Evolutionary conservation across 768 basidiomycete species (phyloP), one percentile per base, ranked within the genome.

Genomic region (Trametes meyenii): DNA sequence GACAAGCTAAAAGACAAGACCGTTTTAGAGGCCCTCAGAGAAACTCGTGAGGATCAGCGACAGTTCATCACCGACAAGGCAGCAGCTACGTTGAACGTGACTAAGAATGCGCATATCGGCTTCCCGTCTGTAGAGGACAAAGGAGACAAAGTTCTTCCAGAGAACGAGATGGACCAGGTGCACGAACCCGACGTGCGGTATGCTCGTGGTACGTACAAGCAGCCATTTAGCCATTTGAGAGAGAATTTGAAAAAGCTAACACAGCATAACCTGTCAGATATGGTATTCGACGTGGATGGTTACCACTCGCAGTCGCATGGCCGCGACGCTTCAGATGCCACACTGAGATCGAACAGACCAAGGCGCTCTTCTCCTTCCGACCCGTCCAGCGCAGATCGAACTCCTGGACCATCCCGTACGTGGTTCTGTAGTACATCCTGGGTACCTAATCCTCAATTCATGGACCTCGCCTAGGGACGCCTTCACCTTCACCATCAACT

Each of bases 211-310:
- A 55, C 51, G 66, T 56, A 17, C 29, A 3, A 33, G 29, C 29
- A 33, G 8, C 29, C 16, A 58, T 16, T 8, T 5, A 14, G 45
- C 8, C 35, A n/a, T 13, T 8, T 35, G 11, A 7, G n/a, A 24
- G 5, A 19, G 7, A 43, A n/a, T 51, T 13, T 7, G 5, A 10
- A 16, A 5, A 29, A 10, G 35, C 29, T 55, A 33, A 23, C 40
- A 57, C 11, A 49, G 58, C 29, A 19, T 52, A 16, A 16, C 16
- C 8, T 36, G n/a, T 8, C 63, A 92, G 92, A 88, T 65, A 79
- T 95, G 50, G 88, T 91, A 16, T 79, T 96, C 35, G 94, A 97
- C 67, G 84, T 85, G 69, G 85, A 87, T 54, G 94, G 94, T 0
- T 96, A 96, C 72, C 89, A 92, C 72, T 76, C 83, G 0, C 70